These are phyloP conservation scores for Aspergillus melleus DNA, from an alignment of 2,329 filamentous ascomycete genomes.

Conservation along the genomic window DNA sequence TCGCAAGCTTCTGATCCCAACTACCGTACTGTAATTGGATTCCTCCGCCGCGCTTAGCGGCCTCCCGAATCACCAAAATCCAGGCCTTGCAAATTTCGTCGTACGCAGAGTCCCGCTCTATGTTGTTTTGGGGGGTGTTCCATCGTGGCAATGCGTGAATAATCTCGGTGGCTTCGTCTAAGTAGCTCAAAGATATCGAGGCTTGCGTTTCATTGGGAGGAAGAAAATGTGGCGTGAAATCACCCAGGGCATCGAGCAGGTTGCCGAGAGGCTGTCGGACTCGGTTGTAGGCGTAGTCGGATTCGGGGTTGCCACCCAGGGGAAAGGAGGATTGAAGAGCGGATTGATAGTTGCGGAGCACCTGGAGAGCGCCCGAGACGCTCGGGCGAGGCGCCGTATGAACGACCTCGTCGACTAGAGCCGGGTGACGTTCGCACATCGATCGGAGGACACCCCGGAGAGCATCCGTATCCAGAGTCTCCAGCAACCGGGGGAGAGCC, in stretches of 20 bases:
- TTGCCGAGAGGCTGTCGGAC: conserved; percentile 78
- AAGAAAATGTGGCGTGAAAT: conserved; percentile 94
- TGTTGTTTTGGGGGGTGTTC: conserved; percentile 82
- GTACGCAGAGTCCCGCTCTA: conserved; percentile 93
- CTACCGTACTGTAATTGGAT: conserved; percentile 85
- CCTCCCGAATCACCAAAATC: conserved; percentile 87
- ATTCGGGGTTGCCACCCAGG: conserved; percentile 76
- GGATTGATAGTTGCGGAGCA: conserved; percentile 79
- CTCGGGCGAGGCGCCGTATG: conserved; percentile 83
- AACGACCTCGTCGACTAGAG: conserved; percentile 81
- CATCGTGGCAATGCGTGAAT: conserved; percentile 88
- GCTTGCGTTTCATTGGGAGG: conserved; percentile 85
- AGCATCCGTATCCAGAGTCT: conserved; percentile 84
- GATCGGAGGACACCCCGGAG: conserved; percentile 83
- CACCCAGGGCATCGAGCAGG: conserved; percentile 83
- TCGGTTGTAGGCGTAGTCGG: conserved; percentile 93
- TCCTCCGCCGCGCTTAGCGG: conserved; percentile 84
- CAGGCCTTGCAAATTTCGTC: conserved; percentile 94
- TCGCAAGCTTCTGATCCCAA: conserved; percentile 85
- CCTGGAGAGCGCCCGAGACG: conserved; percentile 74
- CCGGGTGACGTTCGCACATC: conserved; percentile 85
- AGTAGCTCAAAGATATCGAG: conserved; percentile 78
- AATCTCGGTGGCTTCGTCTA: conserved; percentile 86
- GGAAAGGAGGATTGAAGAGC: conserved; percentile 78
- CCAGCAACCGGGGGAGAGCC: conserved; percentile 74